A percentile compares a stretch with the other conserved stretches of the same genome.
phyloP scores from a whole-genome alignment of 2,329 filamentous ascomycete genomes.

The Pyrenophora seminiperda region DNA sequence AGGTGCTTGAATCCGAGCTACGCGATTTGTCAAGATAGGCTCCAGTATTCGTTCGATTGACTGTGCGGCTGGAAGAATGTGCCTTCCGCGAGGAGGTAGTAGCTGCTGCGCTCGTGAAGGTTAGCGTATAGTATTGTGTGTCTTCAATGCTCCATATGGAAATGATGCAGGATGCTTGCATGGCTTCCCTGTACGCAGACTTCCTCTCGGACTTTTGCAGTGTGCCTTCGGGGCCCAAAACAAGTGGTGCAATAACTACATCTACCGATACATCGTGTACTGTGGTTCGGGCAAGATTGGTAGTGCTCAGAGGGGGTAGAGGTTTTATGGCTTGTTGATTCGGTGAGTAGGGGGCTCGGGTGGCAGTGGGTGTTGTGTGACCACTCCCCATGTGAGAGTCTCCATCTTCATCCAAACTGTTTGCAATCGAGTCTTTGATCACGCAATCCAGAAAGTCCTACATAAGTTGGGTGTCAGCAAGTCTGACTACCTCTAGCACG shows the following conservation, averaged over 20 bases:
- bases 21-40: conserved; percentile 39
- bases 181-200: conserved; percentile 35
- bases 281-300: conserved; percentile 48
- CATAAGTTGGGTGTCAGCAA: conserved; percentile 15
- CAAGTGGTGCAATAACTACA: conserved; percentile 63
- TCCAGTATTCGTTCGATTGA: conserved; percentile 49
- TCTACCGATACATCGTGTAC: conserved; percentile 69
- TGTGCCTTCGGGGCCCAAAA: conserved; percentile 14
- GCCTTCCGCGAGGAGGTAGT: conserved; percentile 18
- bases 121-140: conserved; percentile 73
- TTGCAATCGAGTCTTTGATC: conserved; percentile 44
- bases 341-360: conserved; percentile 9
- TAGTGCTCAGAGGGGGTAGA: conserved; percentile 39
- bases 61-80: conserved; percentile 47
- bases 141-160: conserved; percentile 74
- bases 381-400: conserved; percentile 29
- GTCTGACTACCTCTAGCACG: neutral
- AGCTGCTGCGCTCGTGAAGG: conserved; percentile 66
- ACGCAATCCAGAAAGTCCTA: conserved; percentile 53
- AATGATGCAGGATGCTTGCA: conserved; percentile 75
- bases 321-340: conserved; percentile 12
- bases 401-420: conserved; percentile 15
- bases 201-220: conserved; percentile 23
- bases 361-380: conserved; percentile 38
- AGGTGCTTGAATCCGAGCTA: conserved; percentile 50